A percentile compares a stretch with the other conserved stretches of the same genome.
Conservation (phyloP, 2,329 filamentous ascomycete species). For the Botrytis tulipae region DNA sequence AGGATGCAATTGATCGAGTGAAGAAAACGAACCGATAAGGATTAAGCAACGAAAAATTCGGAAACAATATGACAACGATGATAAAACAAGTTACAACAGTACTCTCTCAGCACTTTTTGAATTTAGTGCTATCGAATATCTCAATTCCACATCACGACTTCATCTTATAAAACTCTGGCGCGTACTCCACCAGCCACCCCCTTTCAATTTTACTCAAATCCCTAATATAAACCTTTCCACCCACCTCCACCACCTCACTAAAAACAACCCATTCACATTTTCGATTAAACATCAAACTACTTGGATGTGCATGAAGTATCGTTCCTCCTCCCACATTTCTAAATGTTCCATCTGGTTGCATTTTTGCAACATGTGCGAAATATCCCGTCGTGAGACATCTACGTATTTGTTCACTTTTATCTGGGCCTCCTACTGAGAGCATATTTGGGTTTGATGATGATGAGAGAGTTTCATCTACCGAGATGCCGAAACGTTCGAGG, state of each 20-base stretch:
- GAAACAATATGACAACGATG: neutral
- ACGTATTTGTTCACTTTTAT: conserved; percentile 70
- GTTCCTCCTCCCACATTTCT: conserved; percentile 78
- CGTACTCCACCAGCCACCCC: conserved; percentile 87
- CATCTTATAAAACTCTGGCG: conserved; percentile 75
- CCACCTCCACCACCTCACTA: conserved; percentile 87
- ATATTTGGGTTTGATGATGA: conserved; percentile 37
- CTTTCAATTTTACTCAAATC: conserved; percentile 94
- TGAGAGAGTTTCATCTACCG: conserved; percentile 61
- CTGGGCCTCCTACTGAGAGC: conserved; percentile 42
- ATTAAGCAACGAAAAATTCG: neutral
- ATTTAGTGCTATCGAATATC: neutral
- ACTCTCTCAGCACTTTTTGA: neutral
- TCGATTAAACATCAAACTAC: conserved; percentile 90
- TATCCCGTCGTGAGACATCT: conserved; percentile 86
- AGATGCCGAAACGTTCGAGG: conserved; percentile 79
- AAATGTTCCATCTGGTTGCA: conserved; percentile 92
- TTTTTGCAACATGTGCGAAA: conserved; percentile 88
- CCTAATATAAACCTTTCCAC: conserved; percentile 82
- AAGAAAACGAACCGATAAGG: neutral
- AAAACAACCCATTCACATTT: conserved; percentile 98
- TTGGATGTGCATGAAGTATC: conserved; percentile 83
- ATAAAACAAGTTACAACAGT: neutral
- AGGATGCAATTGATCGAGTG: neutral
- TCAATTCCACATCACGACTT: neutral